Evolutionary conservation across 352 stramenopile genomes (phyloP).

Genomic region (Globisporangium uncinulatum): DNA sequence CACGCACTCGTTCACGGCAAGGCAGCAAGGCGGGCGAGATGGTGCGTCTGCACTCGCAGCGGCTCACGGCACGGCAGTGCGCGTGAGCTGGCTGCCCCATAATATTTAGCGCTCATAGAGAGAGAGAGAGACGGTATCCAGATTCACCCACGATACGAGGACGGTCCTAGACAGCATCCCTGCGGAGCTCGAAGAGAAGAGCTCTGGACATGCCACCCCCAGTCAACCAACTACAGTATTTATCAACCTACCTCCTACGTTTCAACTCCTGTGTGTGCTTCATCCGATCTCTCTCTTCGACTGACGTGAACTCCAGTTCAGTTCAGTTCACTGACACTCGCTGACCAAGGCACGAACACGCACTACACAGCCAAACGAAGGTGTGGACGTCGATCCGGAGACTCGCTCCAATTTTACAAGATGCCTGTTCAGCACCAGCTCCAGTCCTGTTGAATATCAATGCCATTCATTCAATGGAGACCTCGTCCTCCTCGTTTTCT

Average conservation of each 20-base stretch:
- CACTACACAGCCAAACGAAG: no score
- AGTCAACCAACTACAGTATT: not conserved
- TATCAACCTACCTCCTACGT: not conserved
- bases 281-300: no score
- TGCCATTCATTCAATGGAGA: no score
- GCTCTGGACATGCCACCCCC: not conserved
- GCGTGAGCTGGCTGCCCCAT: not conserved
- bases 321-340: no score
- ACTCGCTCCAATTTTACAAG: no score
- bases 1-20: slow-evolving; percentile 27
- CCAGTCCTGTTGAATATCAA: no score
- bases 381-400: no score
- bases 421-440: no score
- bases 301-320: no score
- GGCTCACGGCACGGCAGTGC: slow-evolving; percentile 18
- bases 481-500: not conserved
- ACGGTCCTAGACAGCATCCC: not conserved
- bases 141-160: no score
- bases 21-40: slow-evolving; percentile 30
- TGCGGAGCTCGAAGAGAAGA: slow-evolving; percentile 12
- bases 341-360: no score
- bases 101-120: slow-evolving; percentile 4
- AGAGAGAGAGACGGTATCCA: not conserved
- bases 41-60: slow-evolving; percentile 33
- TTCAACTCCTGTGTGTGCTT: not conserved